Conservation (phyloP, 345 rosid species). For the Eucalyptus pumila region DNA sequence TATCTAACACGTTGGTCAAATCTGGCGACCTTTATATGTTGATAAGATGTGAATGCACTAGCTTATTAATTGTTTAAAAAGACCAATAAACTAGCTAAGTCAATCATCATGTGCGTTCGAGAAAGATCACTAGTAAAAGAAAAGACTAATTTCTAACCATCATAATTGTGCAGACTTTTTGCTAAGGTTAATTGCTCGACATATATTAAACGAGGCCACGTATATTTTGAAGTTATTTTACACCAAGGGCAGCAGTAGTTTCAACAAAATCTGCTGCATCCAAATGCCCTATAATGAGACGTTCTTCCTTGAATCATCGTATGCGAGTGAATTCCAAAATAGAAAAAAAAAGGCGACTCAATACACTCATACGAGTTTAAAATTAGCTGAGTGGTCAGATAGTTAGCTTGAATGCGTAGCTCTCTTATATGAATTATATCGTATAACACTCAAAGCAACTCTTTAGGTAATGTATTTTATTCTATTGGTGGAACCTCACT, state of each 20-base stretch:
- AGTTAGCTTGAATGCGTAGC: background rate
- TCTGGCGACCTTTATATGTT: background rate
- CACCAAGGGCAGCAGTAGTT: background rate
- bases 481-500: background rate
- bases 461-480: too few species aligned
- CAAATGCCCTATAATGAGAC: background rate
- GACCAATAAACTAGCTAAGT: background rate
- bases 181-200: background rate
- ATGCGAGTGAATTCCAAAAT: background rate
- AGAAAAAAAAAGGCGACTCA: background rate
- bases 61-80: background rate
- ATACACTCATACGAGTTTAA: background rate
- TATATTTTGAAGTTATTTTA: background rate
- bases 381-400: background rate
- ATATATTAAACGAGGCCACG: background rate
- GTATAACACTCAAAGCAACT: background rate
- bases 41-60: background rate
- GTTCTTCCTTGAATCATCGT: background rate
- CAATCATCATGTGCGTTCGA: background rate
- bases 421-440: background rate
- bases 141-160: background rate
- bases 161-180: background rate
- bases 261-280: background rate
- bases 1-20: background rate
- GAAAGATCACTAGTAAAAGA: background rate